Percentiles rank a stretch among this genome's conserved stretches.
Evolutionary conservation across 352 stramenopile genomes (phyloP).

Genomic region (Peronospora farinosa): DNA sequence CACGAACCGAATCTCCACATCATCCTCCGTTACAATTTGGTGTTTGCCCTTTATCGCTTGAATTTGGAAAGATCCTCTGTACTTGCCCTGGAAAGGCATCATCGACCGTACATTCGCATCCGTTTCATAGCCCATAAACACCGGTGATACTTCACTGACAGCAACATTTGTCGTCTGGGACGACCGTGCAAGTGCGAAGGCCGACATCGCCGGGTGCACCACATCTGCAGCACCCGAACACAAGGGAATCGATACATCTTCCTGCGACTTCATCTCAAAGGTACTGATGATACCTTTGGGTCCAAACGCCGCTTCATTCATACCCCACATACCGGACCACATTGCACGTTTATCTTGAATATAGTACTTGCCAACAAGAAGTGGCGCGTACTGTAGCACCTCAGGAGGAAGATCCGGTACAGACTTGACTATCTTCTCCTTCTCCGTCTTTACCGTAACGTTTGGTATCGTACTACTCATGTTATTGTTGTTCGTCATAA

Average conservation of each 20-base stretch:
- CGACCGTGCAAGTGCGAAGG: constrained; percentile 46
- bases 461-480: neutral
- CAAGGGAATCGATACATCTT: constrained; percentile 63
- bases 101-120: constrained; percentile 49
- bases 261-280: constrained; percentile 85
- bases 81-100: constrained; percentile 78
- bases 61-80: constrained; percentile 84
- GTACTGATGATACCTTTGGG: constrained; percentile 66
- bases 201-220: constrained; percentile 46
- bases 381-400: constrained; percentile 59
- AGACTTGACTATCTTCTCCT: constrained; percentile 11
- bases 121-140: constrained; percentile 65
- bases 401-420: constrained; percentile 41
- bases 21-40: constrained; percentile 72
- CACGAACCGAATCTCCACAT: constrained; percentile 77
- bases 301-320: constrained; percentile 76
- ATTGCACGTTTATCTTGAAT: constrained; percentile 76
- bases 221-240: constrained; percentile 27
- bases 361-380: constrained; percentile 79
- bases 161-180: constrained; percentile 37
- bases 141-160: constrained; percentile 38
- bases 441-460: constrained; percentile 21
- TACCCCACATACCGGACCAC: constrained; percentile 77
- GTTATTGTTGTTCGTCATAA: neutral
- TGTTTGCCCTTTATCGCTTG: constrained; percentile 78